Evolutionary conservation across 306 rosid genomes (phyloP).

Genomic region (Cucumis melo): DNA sequence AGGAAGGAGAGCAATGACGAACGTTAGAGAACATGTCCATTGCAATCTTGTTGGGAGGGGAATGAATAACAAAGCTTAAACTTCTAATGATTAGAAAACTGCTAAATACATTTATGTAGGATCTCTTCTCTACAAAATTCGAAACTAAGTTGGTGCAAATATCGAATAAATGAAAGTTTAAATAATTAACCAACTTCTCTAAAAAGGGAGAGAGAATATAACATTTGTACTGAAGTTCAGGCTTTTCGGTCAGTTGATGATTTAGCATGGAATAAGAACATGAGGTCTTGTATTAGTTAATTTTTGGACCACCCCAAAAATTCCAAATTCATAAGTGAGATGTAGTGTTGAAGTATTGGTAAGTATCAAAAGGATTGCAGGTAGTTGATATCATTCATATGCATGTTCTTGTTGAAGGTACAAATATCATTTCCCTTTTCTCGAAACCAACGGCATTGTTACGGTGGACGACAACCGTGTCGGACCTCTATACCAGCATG

Average conservation of each 20-base stretch:
- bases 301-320: too few relatives aligned
- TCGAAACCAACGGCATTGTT: constrained; percentile 44
- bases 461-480: constrained; percentile 55
- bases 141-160: background rate
- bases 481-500: constrained; percentile 70
- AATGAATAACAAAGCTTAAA: background rate
- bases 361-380: background rate
- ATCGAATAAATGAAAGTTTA: background rate
- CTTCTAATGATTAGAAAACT: background rate
- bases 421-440: constrained; percentile 55
- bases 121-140: background rate
- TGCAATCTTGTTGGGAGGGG: background rate
- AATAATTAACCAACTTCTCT: background rate
- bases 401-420: constrained; percentile 26
- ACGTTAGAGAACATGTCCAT: background rate
- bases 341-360: too few relatives aligned
- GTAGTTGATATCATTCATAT: background rate
- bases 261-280: too few relatives aligned
- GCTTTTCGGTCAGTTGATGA: too few relatives aligned
- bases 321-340: too few relatives aligned
- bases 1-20: background rate
- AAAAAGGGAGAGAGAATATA: background rate
- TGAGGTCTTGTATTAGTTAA: too few relatives aligned
- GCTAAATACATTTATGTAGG: background rate
- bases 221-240: background rate